A percentile compares a stretch with the other conserved stretches of the same genome.
These are phyloP conservation scores for Neckera pumila DNA, from an alignment of 225 moss, liverwort and hornwort species.

Conservation along the genomic window DNA sequence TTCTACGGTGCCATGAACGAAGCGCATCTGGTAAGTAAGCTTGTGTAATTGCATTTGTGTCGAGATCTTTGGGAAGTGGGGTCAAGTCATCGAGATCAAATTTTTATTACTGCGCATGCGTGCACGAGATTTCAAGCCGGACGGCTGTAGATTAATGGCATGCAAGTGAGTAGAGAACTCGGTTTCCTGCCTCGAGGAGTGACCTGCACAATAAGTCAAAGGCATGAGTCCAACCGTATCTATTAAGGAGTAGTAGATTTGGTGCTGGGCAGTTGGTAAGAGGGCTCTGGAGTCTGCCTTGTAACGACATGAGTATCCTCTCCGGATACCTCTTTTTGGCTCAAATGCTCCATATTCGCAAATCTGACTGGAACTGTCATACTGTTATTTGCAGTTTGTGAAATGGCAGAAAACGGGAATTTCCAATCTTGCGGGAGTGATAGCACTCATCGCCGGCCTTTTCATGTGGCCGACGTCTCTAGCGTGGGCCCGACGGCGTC, in stretches of 20 bases:
- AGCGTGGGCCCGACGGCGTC: constrained; percentile 12
- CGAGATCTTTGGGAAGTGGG: no score
- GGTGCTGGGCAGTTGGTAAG: not conserved
- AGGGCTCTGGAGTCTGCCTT: not conserved
- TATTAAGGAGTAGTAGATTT: no score
- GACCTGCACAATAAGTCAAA: no score
- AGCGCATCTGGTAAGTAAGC: not conserved
- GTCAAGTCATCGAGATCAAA: not conserved
- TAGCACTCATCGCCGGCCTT: constrained; percentile 23
- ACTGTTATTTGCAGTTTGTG: not conserved
- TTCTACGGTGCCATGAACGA: constrained; percentile 3
- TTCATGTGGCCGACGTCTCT: constrained; percentile 54
- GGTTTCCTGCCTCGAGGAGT: no score
- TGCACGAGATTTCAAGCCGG: not conserved
- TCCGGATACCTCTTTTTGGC: not conserved
- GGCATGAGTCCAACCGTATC: not conserved
- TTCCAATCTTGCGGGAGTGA: constrained; percentile 20
- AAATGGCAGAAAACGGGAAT: constrained; percentile 20
- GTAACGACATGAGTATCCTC: no score
- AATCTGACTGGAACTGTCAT: not conserved
- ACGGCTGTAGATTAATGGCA: not conserved
- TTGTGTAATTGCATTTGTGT: not conserved
- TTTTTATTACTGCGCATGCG: no score
- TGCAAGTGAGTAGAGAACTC: not conserved
- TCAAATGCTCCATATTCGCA: not conserved